Percentiles rank a stretch among this genome's conserved stretches.
phyloP scores from a whole-genome alignment of 495 filamentous ascomycete genomes.

The Entonaema liquescens region DNA sequence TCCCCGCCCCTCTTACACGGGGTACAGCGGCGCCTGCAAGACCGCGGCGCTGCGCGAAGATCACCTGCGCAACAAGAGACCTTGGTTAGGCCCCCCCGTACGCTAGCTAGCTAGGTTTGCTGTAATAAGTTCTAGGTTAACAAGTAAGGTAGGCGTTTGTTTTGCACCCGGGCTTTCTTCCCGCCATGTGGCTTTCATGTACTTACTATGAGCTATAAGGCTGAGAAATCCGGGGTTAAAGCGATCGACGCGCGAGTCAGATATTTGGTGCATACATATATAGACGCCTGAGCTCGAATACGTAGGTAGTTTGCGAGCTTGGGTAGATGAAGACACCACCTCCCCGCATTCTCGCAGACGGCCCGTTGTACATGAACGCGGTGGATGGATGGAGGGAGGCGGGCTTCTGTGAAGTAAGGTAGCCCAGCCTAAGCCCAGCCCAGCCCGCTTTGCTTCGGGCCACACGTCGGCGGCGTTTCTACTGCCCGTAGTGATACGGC shows the following conservation, averaged over 20 bases:
- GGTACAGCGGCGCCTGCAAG: too few relatives aligned
- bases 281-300: too few relatives aligned
- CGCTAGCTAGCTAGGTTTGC: too few relatives aligned
- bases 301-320: background rate
- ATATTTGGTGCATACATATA: background rate
- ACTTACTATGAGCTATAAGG: slow-evolving; percentile 17
- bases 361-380: background rate
- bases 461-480: background rate
- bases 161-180: background rate
- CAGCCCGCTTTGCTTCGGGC: background rate
- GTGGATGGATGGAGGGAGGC: background rate
- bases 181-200: slow-evolving; percentile 21
- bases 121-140: too few relatives aligned
- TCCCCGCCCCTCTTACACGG: background rate
- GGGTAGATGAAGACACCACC: background rate
- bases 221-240: slow-evolving; percentile 18
- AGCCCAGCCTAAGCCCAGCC: too few relatives aligned
- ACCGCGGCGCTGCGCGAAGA: background rate
- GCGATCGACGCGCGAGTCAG: background rate
- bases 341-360: slow-evolving; percentile 3
- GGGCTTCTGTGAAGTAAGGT: background rate
- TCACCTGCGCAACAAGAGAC: background rate
- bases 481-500: background rate
- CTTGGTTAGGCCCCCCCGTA: background rate
- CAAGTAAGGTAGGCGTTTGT: too few relatives aligned